phyloP scores from a whole-genome alignment of 768 basidiomycete genomes.

The Antrodiella citrinella region DNA sequence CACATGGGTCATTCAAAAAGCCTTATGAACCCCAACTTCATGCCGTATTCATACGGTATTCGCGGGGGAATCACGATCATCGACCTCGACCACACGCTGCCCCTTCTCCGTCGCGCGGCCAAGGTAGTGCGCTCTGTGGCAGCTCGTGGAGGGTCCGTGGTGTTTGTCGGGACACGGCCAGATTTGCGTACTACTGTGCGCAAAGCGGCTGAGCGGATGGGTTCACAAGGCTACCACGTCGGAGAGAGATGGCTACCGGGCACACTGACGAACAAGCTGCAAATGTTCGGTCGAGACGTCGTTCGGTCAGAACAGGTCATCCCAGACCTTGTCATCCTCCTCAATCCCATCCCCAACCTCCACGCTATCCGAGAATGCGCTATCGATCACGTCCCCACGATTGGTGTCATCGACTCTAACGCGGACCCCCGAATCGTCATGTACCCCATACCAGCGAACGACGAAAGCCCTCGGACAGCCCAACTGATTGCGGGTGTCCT shows the following conservation, averaged over 20 bases:
- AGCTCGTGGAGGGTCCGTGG: conserved; percentile 69
- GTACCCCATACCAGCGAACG: conserved; percentile 98
- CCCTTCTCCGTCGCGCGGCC: conserved; percentile 84
- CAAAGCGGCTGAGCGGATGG: conserved; percentile 74
- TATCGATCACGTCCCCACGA: conserved; percentile 81
- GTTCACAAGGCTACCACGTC: conserved; percentile 74
- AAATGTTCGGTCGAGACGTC: conserved; percentile 58
- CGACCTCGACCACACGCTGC: conserved; percentile 90
- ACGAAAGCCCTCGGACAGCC: conserved; percentile 85
- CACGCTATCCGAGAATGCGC: conserved; percentile 91
- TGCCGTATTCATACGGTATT: conserved; percentile 88
- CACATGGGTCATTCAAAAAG: conserved; percentile 86
- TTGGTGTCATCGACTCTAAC: conserved; percentile 92
- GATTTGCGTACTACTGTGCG: conserved; percentile 69
- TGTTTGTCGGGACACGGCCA: conserved; percentile 86
- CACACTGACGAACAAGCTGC: conserved; percentile 81
- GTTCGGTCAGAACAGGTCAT: conserved; percentile 46
- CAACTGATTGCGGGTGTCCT: conserved; percentile 87
- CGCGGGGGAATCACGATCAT: conserved; percentile 89
- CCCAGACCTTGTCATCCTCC: conserved; percentile 86
- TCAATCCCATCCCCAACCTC: conserved; percentile 81
- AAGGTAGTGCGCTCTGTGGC: conserved; percentile 80
- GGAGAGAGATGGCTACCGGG: conserved; percentile 91
- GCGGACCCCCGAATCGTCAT: conserved; percentile 94
- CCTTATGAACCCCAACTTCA: conserved; percentile 83